Evolutionary conservation across 179 eudicot genomes (phyloP).

Genomic region (Pouteria campechiana): DNA sequence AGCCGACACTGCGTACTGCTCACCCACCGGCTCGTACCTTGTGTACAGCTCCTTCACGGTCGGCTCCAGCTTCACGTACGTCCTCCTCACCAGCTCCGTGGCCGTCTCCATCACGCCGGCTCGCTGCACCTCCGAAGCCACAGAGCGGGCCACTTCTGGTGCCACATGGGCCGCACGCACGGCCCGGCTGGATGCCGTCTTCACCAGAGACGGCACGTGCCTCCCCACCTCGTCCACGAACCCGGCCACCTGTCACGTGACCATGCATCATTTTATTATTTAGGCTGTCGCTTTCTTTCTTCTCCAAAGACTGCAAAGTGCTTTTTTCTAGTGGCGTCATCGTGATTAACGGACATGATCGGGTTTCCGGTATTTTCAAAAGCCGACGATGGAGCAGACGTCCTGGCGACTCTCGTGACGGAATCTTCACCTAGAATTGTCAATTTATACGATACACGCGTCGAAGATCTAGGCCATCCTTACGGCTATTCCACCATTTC

Average conservation of each 20-base stretch:
- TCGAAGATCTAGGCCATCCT: too few relatives aligned
- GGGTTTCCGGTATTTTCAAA: too few relatives aligned
- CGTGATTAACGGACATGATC: too few relatives aligned
- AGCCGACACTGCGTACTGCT: constrained; percentile 28
- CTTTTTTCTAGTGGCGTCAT: too few relatives aligned
- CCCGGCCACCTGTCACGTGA: constrained; percentile 27
- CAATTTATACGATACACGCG: too few relatives aligned
- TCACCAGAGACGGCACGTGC: constrained; percentile 27
- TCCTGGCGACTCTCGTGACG: too few relatives aligned
- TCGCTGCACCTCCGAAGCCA: constrained; percentile 21
- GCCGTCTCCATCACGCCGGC: constrained; percentile 13
- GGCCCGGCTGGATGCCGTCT: constrained; percentile 20
- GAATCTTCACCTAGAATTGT: too few relatives aligned
- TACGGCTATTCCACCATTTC: too few relatives aligned
- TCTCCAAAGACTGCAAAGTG: too few relatives aligned
- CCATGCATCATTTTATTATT: too few relatives aligned
- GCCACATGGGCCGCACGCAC: constrained; percentile 23
- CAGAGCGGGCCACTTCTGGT: constrained; percentile 24
- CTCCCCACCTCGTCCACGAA: constrained; percentile 21
- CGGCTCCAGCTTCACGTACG: constrained; percentile 31
- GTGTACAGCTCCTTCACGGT: constrained; percentile 29
- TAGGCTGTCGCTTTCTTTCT: too few relatives aligned
- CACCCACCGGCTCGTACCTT: constrained; percentile 41
- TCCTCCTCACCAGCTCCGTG: constrained; percentile 9
- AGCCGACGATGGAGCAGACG: too few relatives aligned